A percentile compares a stretch with the other conserved stretches of the same genome.
Conservation (phyloP, 148 eudicot species). For the Cornus florida region DNA sequence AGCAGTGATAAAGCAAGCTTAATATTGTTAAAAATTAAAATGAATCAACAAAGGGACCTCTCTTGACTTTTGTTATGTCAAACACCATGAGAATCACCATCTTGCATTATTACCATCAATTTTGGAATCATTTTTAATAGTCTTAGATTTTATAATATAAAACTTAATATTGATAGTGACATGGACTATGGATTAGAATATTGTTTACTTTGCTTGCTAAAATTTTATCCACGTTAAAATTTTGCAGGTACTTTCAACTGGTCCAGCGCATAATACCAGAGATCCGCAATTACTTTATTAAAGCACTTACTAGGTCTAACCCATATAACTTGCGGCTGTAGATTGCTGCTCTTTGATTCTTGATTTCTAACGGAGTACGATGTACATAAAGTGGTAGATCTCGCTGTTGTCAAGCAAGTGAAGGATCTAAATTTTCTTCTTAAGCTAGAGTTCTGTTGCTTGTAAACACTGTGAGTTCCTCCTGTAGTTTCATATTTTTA, state of each 20-base stretch:
- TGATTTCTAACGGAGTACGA: constrained; percentile 19
- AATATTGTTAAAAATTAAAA: neutral
- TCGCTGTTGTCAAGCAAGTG: constrained; percentile 4
- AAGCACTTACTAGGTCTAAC: constrained; percentile 45
- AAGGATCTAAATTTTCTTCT: constrained; percentile 10
- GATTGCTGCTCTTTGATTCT: constrained; percentile 13
- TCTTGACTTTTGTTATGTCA: neutral
- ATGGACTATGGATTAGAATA: neutral
- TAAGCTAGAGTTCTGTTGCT: constrained; percentile 11
- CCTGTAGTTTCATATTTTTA: constrained; percentile 3
- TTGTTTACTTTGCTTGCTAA: neutral
- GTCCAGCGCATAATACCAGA: constrained; percentile 76
- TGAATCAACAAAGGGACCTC: neutral
- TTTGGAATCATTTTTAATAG: neutral
- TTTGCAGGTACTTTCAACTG: constrained; percentile 58
- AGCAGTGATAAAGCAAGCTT: neutral
- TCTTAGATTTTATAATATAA: neutral
- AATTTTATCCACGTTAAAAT: neutral
- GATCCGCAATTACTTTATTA: constrained; percentile 56
- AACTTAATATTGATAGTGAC: neutral
- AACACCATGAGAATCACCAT: neutral
- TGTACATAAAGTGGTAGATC: constrained; percentile 34
- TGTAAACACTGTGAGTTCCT: constrained; percentile 21
- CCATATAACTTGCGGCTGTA: constrained; percentile 36
- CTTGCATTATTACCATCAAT: constrained; percentile 2